Evolutionary conservation across 371 early-diverging fungal species (phyloP).

Genomic region (Dichotomocladium elegans): DNA sequence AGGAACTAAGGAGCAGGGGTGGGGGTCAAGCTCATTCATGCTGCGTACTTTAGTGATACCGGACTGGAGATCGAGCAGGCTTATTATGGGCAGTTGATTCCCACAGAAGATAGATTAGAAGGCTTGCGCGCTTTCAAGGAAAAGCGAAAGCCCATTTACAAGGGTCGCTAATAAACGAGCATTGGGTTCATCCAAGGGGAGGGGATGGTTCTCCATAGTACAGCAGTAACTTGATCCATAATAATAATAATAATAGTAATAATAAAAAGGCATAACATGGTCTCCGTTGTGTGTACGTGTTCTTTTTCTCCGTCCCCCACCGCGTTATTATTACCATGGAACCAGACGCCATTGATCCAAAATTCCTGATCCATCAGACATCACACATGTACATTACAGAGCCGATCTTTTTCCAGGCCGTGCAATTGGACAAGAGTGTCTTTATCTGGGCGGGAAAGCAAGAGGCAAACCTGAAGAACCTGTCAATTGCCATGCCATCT

Average conservation of each 20-base stretch:
- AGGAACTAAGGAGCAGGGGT: neutral
- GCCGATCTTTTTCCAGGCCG: conserved; percentile 35
- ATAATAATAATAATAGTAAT: neutral
- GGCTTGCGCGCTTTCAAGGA: conserved; percentile 76
- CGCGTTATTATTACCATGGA: too few species aligned
- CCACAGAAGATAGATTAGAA: conserved; percentile 92
- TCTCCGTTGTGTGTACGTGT: neutral
- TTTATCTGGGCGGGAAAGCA: conserved; percentile 40
- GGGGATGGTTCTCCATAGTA: too few species aligned
- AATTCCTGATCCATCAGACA: conserved; percentile 36
- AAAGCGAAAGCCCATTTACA: conserved; percentile 85
- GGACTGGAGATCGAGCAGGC: conserved; percentile 91
- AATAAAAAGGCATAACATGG: neutral
- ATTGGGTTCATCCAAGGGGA: too few species aligned
- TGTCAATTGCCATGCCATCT: conserved; percentile 42
- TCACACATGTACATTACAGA: conserved; percentile 37
- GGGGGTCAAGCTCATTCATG: too few species aligned
- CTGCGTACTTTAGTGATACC: conserved; percentile 59
- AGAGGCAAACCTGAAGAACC: conserved; percentile 30
- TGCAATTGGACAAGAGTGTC: conserved; percentile 31
- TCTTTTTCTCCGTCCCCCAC: neutral
- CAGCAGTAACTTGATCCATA: too few species aligned
- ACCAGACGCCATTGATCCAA: conserved; percentile 8
- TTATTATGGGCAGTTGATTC: conserved; percentile 94
- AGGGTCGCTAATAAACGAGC: conserved; percentile 76